These are phyloP conservation scores for Coemansia sp. DNA, from an alignment of 192 early-diverging fungal genomes.

Conservation along the genomic window DNA sequence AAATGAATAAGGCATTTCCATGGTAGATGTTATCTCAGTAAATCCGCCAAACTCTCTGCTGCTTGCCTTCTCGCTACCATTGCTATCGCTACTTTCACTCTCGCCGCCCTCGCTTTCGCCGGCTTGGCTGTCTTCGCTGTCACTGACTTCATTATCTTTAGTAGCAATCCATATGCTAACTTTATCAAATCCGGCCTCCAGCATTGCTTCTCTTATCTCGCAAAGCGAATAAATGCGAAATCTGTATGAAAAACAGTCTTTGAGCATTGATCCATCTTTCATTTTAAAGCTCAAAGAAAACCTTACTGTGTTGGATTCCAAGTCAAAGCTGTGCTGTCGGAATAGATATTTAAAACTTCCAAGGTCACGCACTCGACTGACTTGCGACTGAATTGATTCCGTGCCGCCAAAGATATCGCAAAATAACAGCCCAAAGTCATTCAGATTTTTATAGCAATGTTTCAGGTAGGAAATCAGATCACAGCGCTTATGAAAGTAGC, in stretches of 20 bases:
- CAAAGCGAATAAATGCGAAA: slow-evolving; percentile 46
- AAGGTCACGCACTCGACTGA: slow-evolving; percentile 10
- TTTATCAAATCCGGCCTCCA: slow-evolving; percentile 50
- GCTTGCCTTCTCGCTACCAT: not conserved
- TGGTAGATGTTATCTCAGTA: slow-evolving; percentile 8
- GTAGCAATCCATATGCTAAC: slow-evolving; percentile 41
- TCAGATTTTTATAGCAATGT: slow-evolving; percentile 22
- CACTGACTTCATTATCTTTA: not conserved
- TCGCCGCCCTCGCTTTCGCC: not conserved
- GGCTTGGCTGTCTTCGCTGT: not conserved
- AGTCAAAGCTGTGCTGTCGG: slow-evolving; percentile 41
- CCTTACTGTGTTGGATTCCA: slow-evolving; percentile 23
- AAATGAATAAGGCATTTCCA: slow-evolving; percentile 23
- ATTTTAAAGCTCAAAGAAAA: slow-evolving; percentile 47
- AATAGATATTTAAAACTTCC: slow-evolving; percentile 40
- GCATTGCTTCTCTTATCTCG: slow-evolving; percentile 55
- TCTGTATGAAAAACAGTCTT: slow-evolving; percentile 40
- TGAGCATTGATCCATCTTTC: slow-evolving; percentile 46
- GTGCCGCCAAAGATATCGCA: slow-evolving; percentile 53
- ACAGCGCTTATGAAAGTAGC: slow-evolving; percentile 40
- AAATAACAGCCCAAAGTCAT: slow-evolving; percentile 42
- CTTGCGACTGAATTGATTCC: slow-evolving; percentile 12
- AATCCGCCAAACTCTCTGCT: slow-evolving; percentile 17
- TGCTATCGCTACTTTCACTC: not conserved
- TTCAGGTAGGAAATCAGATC: slow-evolving; percentile 42